phyloP scores from a whole-genome alignment of 169 alveolate genomes.

The Ichthyophthirius multifiliis region DNA sequence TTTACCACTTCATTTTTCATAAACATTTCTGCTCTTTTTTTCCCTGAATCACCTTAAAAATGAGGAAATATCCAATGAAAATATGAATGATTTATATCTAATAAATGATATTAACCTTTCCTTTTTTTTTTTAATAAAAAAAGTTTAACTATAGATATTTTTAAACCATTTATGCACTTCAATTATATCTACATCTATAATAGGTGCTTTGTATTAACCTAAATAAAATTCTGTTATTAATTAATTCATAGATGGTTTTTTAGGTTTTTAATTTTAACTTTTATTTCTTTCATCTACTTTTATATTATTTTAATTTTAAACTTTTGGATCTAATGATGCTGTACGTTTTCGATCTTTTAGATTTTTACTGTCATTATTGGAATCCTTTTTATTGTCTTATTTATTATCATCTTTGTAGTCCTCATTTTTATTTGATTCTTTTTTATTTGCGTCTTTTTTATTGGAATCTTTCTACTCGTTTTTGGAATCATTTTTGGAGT shows the following conservation, averaged over 20 bases:
- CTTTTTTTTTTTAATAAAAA: background rate
- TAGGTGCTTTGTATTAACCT: slow-evolving; percentile 8
- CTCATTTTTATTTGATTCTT: slow-evolving; percentile 4
- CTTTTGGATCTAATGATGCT: no score
- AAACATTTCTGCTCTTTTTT: background rate
- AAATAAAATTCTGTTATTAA: slow-evolving; percentile 1
- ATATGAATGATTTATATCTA: slow-evolving; percentile 1
- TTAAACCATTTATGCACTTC: background rate
- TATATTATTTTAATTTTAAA: no score
- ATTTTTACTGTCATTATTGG: background rate
- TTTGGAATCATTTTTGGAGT: background rate
- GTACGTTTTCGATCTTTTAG: background rate
- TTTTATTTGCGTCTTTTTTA: background rate
- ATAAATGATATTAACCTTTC: background rate
- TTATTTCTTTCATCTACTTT: background rate
- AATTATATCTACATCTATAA: background rate
- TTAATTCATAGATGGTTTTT: background rate
- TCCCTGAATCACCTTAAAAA: background rate
- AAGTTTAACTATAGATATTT: no score
- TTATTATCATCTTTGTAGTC: background rate
- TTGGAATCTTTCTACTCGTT: background rate
- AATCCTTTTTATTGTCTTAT: background rate
- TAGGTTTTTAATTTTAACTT: background rate
- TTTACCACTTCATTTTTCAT: background rate
- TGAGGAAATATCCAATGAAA: slow-evolving; percentile 1